These are phyloP conservation scores for Suhomyces taliae DNA, from an alignment of 1,139 yeast genomes.

Conservation along the genomic window DNA sequence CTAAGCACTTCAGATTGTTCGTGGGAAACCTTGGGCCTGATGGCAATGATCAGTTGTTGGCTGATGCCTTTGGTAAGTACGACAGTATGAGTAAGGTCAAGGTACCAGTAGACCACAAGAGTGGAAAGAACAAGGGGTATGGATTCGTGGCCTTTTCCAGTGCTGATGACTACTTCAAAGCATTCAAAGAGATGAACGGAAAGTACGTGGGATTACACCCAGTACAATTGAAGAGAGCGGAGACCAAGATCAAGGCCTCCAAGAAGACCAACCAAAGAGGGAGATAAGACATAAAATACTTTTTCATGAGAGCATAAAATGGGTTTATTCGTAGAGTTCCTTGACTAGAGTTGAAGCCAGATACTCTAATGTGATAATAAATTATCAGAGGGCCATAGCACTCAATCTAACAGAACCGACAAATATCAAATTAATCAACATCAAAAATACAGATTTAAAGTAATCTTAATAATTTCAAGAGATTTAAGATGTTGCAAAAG, in stretches of 20 bases:
- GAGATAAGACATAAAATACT: too few species aligned
- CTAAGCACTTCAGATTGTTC: constrained; percentile 67
- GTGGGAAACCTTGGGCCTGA: constrained; percentile 76
- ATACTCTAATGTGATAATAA: too few species aligned
- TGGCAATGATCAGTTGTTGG: constrained; percentile 56
- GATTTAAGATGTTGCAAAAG: too few species aligned
- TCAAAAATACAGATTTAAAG: too few species aligned
- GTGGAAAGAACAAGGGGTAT: constrained; percentile 57
- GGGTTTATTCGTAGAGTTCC: too few species aligned
- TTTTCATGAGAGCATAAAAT: too few species aligned
- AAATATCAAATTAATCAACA: too few species aligned
- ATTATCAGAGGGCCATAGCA: too few species aligned
- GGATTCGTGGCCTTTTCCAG: constrained; percentile 69
- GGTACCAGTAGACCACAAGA: constrained; percentile 50
- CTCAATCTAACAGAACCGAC: too few species aligned
- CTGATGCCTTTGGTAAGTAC: constrained; percentile 52
- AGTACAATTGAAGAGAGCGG: constrained; percentile 67
- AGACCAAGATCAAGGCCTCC: constrained; percentile 43
- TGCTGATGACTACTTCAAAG: constrained; percentile 63
- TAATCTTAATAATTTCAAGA: too few species aligned
- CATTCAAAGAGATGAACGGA: constrained; percentile 75
- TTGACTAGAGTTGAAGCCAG: too few species aligned
- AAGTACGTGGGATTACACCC: constrained; percentile 77
- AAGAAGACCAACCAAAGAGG: constrained; percentile 15
- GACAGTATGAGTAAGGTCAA: constrained; percentile 52